A percentile compares a stretch with the other conserved stretches of the same genome.
These are phyloP conservation scores for Benincasa hispida DNA, from an alignment of 306 rosid genomes.

Conservation along the genomic window DNA sequence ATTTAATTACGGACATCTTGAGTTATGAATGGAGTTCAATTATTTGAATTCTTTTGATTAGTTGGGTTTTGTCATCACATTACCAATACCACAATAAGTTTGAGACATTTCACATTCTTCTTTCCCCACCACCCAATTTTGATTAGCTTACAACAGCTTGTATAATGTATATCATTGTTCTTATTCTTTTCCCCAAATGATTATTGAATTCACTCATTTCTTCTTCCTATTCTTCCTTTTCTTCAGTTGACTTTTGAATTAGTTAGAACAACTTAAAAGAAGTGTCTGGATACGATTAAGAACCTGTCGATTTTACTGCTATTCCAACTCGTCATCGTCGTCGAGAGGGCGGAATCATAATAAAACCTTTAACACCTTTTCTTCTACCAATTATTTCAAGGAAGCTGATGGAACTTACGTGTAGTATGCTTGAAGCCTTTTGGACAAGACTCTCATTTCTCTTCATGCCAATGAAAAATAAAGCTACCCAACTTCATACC, in stretches of 20 bases:
- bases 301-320: not conserved
- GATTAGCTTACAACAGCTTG: not conserved
- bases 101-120: not conserved
- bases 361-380: not conserved
- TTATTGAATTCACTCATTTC: not conserved
- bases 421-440: conserved; percentile 71
- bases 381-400: conserved; percentile 37
- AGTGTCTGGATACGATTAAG: not conserved
- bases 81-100: not conserved
- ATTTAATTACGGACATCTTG: too few species aligned
- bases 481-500: not conserved
- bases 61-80: conserved; percentile 3
- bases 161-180: not conserved
- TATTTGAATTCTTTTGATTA: not conserved
- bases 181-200: not conserved
- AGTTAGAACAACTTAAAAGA: not conserved
- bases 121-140: not conserved
- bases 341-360: not conserved
- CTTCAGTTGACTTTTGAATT: not conserved
- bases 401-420: conserved; percentile 66
- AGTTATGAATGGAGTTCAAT: not conserved
- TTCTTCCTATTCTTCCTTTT: not conserved
- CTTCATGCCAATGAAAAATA: conserved; percentile 42
- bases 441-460: conserved; percentile 50
- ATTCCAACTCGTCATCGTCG: not conserved